Conservation (phyloP, 2,329 filamentous ascomycete genomes). For the Pseudofabraea citricarpa region DNA sequence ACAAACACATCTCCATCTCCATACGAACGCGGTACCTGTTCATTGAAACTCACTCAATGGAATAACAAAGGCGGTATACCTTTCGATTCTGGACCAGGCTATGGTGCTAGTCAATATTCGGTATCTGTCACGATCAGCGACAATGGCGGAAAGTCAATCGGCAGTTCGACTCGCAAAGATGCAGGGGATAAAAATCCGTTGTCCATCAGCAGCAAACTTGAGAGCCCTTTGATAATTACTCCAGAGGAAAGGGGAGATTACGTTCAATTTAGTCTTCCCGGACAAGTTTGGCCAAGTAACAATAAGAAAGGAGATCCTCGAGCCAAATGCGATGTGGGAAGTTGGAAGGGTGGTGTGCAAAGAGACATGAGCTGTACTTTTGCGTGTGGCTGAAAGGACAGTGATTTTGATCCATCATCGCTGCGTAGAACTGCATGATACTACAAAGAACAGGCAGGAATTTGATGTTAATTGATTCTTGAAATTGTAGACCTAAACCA, state of each 20-base stretch:
- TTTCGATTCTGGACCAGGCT: not conserved
- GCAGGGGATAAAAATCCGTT: not conserved
- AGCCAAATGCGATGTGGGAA: not conserved
- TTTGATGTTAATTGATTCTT: too few relatives aligned
- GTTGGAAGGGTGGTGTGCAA: not conserved
- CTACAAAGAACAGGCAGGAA: too few relatives aligned
- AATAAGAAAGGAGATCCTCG: not conserved
- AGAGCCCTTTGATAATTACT: not conserved
- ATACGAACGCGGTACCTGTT: not conserved
- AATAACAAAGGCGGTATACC: not conserved
- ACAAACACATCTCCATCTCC: not conserved
- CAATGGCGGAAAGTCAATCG: not conserved
- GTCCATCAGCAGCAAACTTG: not conserved
- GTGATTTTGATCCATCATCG: too few relatives aligned
- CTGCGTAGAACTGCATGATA: too few relatives aligned
- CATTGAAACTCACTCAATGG: not conserved
- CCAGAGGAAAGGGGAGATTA: not conserved
- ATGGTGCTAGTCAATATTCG: not conserved
- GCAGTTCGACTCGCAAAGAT: not conserved
- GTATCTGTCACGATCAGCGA: not conserved
- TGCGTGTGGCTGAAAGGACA: too few relatives aligned
- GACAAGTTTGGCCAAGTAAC: not conserved
- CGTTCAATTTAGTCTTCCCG: not conserved
- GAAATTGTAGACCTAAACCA: too few relatives aligned
- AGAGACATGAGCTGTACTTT: not conserved